Conservation (phyloP, 163 green algal species). For the Scenedesmus sp. region DNA sequence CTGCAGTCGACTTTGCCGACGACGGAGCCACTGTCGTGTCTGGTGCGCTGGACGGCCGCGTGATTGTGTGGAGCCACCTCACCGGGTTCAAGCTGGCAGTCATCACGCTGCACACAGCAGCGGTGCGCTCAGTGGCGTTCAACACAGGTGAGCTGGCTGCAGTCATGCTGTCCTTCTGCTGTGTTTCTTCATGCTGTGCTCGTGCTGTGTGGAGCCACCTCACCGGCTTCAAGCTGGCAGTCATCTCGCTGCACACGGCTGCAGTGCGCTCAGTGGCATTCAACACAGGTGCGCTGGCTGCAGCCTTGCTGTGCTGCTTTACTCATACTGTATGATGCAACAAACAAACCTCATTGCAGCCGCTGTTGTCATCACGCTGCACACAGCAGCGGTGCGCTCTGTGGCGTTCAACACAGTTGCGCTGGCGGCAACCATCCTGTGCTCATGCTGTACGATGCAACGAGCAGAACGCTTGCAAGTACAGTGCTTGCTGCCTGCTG, state of each 20-base stretch:
- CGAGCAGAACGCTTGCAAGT: not conserved
- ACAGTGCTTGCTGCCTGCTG: not conserved
- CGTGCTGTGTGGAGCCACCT: slow-evolving; percentile 26
- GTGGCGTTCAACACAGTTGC: slow-evolving; percentile 27
- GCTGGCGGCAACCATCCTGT: too few relatives aligned
- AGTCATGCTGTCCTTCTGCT: not conserved
- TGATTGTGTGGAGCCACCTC: slow-evolving; percentile 43
- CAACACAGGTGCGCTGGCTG: slow-evolving; percentile 2
- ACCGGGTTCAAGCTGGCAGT: slow-evolving; percentile 49
- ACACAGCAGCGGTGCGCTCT: not conserved
- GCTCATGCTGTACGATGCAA: not conserved
- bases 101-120: slow-evolving; percentile 34
- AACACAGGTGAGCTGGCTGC: slow-evolving; percentile 13
- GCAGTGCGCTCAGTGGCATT: slow-evolving; percentile 11
- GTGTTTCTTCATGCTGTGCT: not conserved
- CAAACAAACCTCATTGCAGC: slow-evolving; percentile 27
- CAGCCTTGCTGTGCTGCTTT: not conserved
- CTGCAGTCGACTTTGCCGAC: slow-evolving; percentile 29
- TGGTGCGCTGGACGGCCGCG: slow-evolving; percentile 23
- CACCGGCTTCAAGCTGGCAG: slow-evolving; percentile 40
- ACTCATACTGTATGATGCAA: slow-evolving; percentile 5
- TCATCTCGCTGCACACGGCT: slow-evolving; percentile 20
- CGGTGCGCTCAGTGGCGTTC: slow-evolving; percentile 19
- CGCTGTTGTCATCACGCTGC: slow-evolving; percentile 22
- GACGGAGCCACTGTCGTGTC: slow-evolving; percentile 28